These are phyloP conservation scores for Vigna mungo DNA, from an alignment of 306 rosid genomes.

Conservation along the genomic window DNA sequence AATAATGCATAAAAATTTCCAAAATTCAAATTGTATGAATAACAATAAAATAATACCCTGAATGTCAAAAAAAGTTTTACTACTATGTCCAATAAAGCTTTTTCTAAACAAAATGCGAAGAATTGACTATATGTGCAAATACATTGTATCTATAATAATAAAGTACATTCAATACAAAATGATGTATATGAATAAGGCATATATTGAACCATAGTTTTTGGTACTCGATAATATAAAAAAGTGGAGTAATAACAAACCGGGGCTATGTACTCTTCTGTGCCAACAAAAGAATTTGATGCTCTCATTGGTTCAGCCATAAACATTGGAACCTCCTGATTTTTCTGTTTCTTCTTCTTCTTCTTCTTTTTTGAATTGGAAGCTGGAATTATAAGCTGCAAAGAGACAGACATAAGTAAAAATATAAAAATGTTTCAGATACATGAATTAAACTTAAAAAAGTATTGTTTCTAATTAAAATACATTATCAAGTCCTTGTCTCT, in stretches of 20 bases:
- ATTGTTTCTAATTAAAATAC: conserved; percentile 24
- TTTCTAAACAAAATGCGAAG: background rate
- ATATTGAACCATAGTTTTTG: background rate
- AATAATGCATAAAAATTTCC: conserved; percentile 7
- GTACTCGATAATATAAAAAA: conserved; percentile 16
- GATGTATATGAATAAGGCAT: conserved; percentile 23
- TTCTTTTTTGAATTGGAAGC: conserved; percentile 56
- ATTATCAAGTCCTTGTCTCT: background rate
- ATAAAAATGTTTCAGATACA: background rate
- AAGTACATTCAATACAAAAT: background rate
- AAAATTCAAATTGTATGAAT: too few species aligned
- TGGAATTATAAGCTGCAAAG: conserved; percentile 80
- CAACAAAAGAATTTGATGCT: conserved; percentile 98
- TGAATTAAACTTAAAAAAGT: conserved; percentile 2
- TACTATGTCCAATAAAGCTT: background rate
- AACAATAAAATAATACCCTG: too few species aligned
- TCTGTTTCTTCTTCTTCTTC: conserved; percentile 55
- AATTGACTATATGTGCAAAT: background rate
- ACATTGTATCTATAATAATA: background rate
- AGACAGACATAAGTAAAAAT: conserved; percentile 4
- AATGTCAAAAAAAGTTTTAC: background rate
- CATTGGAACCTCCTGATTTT: conserved; percentile 66
- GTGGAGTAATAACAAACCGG: conserved; percentile 69
- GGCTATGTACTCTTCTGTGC: conserved; percentile 99
- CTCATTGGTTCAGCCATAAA: conserved; percentile 98